Base-by-base conservation (phyloP, 2,329 filamentous ascomycete genomes). In the Ophiostoma montium region DNA sequence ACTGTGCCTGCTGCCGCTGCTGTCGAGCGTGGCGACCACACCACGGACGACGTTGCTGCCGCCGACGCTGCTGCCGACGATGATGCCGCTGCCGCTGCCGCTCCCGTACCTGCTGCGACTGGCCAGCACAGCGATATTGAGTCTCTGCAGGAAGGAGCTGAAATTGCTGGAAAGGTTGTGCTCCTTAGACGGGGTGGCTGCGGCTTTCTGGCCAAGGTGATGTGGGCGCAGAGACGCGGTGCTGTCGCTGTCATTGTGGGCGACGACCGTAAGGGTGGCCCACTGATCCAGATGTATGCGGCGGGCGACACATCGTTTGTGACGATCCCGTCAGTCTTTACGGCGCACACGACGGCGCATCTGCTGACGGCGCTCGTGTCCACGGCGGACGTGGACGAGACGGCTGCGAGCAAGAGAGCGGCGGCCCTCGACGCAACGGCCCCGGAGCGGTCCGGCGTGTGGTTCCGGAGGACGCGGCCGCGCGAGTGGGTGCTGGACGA, bases 221-320 rank as follows among this genome's bases (percentile, higher is more conserved):
- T 94, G 69, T 98, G 92, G 92, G 87, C 85, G 12, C 92, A 98
- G 63, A 77, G 88, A 53, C 78, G 92, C 60, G 92, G 92, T 21
- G 92, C 84, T 18, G 75, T 88, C 52, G 92, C 86, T 33, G 71
- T 98, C 52, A 94, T 98, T 55, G 89, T 98, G 3, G 92, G 92
- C 23, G 92, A 98, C 63, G 85, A 95, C 63, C 83, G 86, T 51
- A 84, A 86, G 53, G 90, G 90, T 41, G 89, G 88, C 4, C 84
- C 84, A 33, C 69, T 98, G 53, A 86, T 96, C 46, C 92, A 94
- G 58, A 98, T 98, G 92, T 96, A 95, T 63, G 92, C 92, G n/a
- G 80, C 86, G 59, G 92, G 90, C 35, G 89, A 96, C 61, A 95
- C 90, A 3, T 94, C 89, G 32, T 95, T 95, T 59, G 78, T 96